Evolutionary conservation across 495 filamentous ascomycete species (phyloP).

Genomic region (Monascus purpureus): DNA sequence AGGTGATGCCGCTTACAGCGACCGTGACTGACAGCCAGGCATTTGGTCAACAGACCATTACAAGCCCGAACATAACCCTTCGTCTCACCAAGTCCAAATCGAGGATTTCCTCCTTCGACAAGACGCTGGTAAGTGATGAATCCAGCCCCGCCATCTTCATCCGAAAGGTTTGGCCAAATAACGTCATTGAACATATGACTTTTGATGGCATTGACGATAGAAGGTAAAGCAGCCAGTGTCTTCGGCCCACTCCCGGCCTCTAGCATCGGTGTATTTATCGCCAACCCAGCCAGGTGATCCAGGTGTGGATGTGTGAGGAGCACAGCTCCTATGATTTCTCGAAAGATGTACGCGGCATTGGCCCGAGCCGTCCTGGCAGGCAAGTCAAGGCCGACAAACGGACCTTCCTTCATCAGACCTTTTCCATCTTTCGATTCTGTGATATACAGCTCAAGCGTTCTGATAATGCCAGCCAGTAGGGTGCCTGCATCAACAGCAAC

Average conservation of each 20-base stretch:
- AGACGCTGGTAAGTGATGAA: slow-evolving; percentile 82
- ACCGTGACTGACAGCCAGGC: slow-evolving; percentile 73
- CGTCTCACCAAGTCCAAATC: slow-evolving; percentile 58
- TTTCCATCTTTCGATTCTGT: slow-evolving; percentile 13
- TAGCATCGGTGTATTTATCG: slow-evolving; percentile 79
- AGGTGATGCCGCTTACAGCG: slow-evolving; percentile 59
- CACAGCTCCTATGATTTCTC: slow-evolving; percentile 68
- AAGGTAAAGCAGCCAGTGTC: slow-evolving; percentile 67
- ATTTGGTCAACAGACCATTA: slow-evolving; percentile 66
- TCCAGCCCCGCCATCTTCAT: slow-evolving; percentile 89
- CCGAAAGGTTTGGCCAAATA: slow-evolving; percentile 94
- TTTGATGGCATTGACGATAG: slow-evolving; percentile 78
- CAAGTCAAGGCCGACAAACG: slow-evolving; percentile 64
- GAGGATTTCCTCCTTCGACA: slow-evolving; percentile 71
- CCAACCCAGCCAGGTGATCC: slow-evolving; percentile 82
- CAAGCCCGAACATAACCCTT: slow-evolving; percentile 75
- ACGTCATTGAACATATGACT: slow-evolving; percentile 92
- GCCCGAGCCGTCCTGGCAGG: slow-evolving; percentile 45
- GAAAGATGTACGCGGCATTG: slow-evolving; percentile 68
- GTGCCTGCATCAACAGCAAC: slow-evolving; percentile 87
- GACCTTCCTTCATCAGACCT: slow-evolving; percentile 29
- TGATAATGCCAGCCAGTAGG: slow-evolving; percentile 69
- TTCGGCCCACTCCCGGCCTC: slow-evolving; percentile 63
- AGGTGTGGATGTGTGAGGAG: slow-evolving; percentile 91
- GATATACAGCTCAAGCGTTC: slow-evolving; percentile 47